phyloP scores from a whole-genome alignment of 345 rosid species.

The Brassica juncea region DNA sequence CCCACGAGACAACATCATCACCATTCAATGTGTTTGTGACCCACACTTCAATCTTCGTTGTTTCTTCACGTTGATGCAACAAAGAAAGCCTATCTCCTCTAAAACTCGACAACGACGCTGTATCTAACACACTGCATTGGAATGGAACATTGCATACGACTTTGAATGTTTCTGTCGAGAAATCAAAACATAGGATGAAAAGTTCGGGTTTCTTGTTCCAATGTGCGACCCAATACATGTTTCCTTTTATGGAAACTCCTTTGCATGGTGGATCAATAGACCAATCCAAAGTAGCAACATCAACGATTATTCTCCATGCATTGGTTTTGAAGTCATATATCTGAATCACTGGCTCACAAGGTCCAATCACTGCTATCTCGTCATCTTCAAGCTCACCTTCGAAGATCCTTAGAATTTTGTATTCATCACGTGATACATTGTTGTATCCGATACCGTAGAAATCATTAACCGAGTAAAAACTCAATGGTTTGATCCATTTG shows the following conservation, averaged over 20 bases:
- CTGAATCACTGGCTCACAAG: slow-evolving; percentile 18
- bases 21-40: slow-evolving; percentile 12
- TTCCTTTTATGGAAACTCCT: slow-evolving; percentile 37
- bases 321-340: slow-evolving; percentile 18
- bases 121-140: slow-evolving; percentile 8
- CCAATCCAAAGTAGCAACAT: slow-evolving; percentile 26
- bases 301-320: slow-evolving; percentile 20
- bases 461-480: slow-evolving; percentile 21
- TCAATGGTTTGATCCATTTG: slow-evolving; percentile 32
- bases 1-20: slow-evolving; percentile 31
- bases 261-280: slow-evolving; percentile 35
- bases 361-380: background rate
- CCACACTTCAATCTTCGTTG: slow-evolving; percentile 33
- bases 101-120: slow-evolving; percentile 27
- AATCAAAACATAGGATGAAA: slow-evolving; percentile 33
- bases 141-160: slow-evolving; percentile 4
- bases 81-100: slow-evolving; percentile 35
- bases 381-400: slow-evolving; percentile 17
- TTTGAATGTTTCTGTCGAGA: slow-evolving; percentile 22
- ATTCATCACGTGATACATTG: slow-evolving; percentile 21
- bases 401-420: slow-evolving; percentile 32
- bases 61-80: slow-evolving; percentile 27
- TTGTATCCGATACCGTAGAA: slow-evolving; percentile 35
- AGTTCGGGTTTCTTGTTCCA: slow-evolving; percentile 27
- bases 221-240: slow-evolving; percentile 39